A percentile compares a stretch with the other conserved stretches of the same genome.
Conservation (phyloP, 768 basidiomycete species). For the Termitomyces sp. region DNA sequence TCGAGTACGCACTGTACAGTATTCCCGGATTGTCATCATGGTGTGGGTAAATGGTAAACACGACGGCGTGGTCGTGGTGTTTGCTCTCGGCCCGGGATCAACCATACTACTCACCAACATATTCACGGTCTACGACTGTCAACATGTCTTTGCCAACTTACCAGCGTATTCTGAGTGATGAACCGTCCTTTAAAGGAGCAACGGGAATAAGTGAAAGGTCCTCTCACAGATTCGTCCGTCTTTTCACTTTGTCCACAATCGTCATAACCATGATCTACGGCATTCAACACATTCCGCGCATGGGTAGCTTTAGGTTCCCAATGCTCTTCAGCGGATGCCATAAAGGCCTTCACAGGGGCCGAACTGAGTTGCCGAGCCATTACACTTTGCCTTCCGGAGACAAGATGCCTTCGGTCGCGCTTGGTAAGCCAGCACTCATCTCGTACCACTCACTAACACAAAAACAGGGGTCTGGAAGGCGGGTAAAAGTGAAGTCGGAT, state of each 20-base stretch:
- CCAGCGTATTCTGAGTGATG: neutral
- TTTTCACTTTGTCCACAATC: constrained; percentile 39
- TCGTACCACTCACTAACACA: neutral
- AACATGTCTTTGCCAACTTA: constrained; percentile 12
- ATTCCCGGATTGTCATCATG: too few relatives aligned
- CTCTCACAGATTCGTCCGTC: constrained; percentile 30
- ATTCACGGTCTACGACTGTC: neutral
- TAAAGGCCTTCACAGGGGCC: constrained; percentile 5
- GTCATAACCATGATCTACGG: constrained; percentile 8
- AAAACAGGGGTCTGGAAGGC: constrained; percentile 62
- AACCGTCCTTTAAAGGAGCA: neutral
- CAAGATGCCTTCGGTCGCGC: constrained; percentile 62
- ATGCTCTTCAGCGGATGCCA: neutral
- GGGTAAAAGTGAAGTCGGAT: constrained; percentile 52
- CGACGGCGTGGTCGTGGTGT: too few relatives aligned
- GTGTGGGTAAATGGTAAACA: too few relatives aligned
- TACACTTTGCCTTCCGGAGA: constrained; percentile 65
- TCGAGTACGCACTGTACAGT: too few relatives aligned
- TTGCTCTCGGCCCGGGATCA: neutral
- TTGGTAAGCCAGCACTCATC: constrained; percentile 39
- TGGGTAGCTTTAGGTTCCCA: neutral
- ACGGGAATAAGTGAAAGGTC: neutral
- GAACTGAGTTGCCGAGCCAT: constrained; percentile 35
- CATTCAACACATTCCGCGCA: constrained; percentile 1
- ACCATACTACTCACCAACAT: neutral